These are phyloP conservation scores for Boletus tomentosulus DNA, from an alignment of 768 basidiomycete genomes.

Conservation along the genomic window DNA sequence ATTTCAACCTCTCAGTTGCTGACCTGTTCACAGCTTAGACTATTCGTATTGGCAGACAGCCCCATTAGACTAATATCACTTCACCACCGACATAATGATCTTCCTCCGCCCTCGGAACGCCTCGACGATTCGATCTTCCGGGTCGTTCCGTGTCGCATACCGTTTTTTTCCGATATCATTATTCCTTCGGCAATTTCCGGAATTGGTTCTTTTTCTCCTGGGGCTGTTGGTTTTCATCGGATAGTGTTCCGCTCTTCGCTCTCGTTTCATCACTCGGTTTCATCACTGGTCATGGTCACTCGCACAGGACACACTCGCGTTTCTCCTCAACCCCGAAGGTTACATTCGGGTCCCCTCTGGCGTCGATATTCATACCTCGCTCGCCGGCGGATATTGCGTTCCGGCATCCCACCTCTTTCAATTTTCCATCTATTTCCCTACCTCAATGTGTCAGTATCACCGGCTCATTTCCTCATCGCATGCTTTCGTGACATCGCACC, in stretches of 20 bases:
- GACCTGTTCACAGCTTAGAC: conserved; percentile 28
- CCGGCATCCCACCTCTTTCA: conserved; percentile 20
- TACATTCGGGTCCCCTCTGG: conserved; percentile 30
- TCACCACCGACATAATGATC: conserved; percentile 27
- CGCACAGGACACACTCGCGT: conserved; percentile 35
- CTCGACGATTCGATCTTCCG: conserved; percentile 16
- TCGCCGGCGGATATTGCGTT: conserved; percentile 29
- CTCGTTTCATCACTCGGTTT: conserved; percentile 29
- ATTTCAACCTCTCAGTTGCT: neutral
- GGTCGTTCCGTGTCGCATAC: conserved; percentile 24
- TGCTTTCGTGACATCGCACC: conserved; percentile 40
- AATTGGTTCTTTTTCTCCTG: conserved; percentile 24
- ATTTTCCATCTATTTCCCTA: conserved; percentile 23
- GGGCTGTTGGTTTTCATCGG: conserved; percentile 32
- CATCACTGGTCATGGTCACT: conserved; percentile 34
- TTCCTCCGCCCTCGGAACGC: conserved; percentile 22
- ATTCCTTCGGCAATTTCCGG: conserved; percentile 39
- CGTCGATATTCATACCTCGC: conserved; percentile 47
- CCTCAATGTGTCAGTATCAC: conserved; percentile 42
- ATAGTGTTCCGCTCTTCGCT: conserved; percentile 29
- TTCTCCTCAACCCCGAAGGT: conserved; percentile 14
- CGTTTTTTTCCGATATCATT: conserved; percentile 37
- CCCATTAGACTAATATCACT: conserved; percentile 37
- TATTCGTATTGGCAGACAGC: conserved; percentile 36
- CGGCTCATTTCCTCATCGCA: conserved; percentile 35